Evolutionary conservation across 225 moss, liverwort and hornwort species (phyloP).

Genomic region (Ulota crispa): DNA sequence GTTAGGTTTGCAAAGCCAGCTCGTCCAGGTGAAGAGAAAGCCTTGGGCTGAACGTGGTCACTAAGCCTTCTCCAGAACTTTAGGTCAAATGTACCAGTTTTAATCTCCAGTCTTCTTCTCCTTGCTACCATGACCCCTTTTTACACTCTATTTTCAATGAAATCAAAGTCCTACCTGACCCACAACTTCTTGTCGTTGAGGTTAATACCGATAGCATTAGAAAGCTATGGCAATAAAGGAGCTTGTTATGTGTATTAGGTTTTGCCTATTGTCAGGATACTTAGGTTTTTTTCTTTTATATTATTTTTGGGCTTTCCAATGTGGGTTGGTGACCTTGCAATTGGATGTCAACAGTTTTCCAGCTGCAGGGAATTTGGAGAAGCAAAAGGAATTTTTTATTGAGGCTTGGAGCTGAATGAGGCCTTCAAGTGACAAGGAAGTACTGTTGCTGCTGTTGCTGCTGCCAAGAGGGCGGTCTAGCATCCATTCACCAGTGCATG

Average conservation of each 20-base stretch:
- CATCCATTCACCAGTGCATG: slow-evolving; percentile 6
- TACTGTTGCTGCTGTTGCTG: slow-evolving; percentile 8
- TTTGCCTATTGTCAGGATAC: not conserved
- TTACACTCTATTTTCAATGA: not conserved
- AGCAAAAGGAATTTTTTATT: not conserved
- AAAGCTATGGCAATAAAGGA: not conserved
- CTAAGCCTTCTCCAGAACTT: slow-evolving; percentile 9
- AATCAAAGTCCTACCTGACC: not conserved
- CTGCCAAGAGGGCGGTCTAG: slow-evolving; percentile 19
- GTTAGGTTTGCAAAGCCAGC: slow-evolving; percentile 4
- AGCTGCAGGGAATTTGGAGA: not conserved
- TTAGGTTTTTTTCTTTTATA: not conserved
- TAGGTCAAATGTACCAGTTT: not conserved
- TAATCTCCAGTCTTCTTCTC: not conserved
- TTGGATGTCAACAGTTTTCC: not conserved
- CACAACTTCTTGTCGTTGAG: not conserved
- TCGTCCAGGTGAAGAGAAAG: not conserved
- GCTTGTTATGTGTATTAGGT: not conserved
- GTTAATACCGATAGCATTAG: not conserved
- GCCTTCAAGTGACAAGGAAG: slow-evolving; percentile 20
- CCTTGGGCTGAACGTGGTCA: not conserved
- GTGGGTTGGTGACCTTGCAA: slow-evolving; percentile 1
- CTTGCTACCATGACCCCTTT: not conserved
- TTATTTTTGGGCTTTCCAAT: not conserved
- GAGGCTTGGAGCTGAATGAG: slow-evolving; percentile 31